A percentile compares a stretch with the other conserved stretches of the same genome.
phyloP scores from a whole-genome alignment of 2,329 filamentous ascomycete species.

The Calonectria pteridis region DNA sequence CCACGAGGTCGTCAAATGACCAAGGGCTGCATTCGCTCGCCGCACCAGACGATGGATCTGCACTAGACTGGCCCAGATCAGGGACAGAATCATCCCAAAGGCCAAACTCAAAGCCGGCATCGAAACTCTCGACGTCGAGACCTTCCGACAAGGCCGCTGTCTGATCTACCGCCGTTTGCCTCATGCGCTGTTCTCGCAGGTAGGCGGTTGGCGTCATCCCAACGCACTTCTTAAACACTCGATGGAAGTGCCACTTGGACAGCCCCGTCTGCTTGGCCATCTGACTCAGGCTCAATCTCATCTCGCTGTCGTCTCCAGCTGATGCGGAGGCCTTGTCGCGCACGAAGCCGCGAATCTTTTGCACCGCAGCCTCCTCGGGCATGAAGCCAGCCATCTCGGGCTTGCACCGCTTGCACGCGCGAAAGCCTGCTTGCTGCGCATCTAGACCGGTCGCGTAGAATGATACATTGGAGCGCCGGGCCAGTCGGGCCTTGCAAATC shows the following conservation, averaged over 20 bases:
- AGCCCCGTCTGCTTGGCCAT: constrained; percentile 65
- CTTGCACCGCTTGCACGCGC: constrained; percentile 70
- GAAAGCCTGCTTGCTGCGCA: constrained; percentile 63
- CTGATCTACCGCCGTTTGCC: constrained; percentile 8
- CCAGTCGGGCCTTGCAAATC: constrained; percentile 70
- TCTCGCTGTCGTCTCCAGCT: constrained; percentile 26
- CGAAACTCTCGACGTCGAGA: constrained; percentile 21
- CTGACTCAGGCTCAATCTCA: constrained; percentile 54
- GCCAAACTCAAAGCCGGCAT: constrained; percentile 28
- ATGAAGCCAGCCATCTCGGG: constrained; percentile 56
- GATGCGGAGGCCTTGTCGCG: constrained; percentile 40
- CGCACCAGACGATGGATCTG: constrained; percentile 25
- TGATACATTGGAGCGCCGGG: constrained; percentile 69
- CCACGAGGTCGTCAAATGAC: constrained; percentile 40
- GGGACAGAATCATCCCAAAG: constrained; percentile 34
- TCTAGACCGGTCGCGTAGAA: constrained; percentile 63
- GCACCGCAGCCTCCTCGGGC: constrained; percentile 58
- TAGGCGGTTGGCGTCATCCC: constrained; percentile 61
- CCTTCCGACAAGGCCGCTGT: constrained; percentile 26
- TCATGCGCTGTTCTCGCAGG: constrained; percentile 38
- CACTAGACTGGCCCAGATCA: constrained; percentile 18
- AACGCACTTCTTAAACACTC: constrained; percentile 67
- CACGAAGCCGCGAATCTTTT: constrained; percentile 53
- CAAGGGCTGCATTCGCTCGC: constrained; percentile 32
- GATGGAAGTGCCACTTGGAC: constrained; percentile 70